Conservation (phyloP, 441 rosid genomes). For the Erodium trifolium region DNA sequence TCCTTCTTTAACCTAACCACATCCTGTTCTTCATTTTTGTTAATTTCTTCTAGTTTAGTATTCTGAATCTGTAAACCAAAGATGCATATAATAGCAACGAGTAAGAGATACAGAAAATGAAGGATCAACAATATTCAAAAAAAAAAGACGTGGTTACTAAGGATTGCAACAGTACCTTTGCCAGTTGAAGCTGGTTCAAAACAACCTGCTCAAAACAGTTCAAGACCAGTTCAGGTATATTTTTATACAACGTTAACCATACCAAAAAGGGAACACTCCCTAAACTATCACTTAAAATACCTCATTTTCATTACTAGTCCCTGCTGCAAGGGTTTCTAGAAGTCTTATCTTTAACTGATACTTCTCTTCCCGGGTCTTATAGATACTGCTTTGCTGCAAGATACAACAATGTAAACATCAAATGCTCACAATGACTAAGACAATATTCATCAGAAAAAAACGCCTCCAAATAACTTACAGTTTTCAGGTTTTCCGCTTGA, state of each 20-base stretch:
- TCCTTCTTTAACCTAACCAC: constrained; percentile 43
- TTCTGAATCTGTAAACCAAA: constrained; percentile 58
- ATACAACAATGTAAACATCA: constrained; percentile 22
- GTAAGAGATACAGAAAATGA: constrained; percentile 7
- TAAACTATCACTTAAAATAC: constrained; percentile 27
- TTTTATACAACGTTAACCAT: constrained; percentile 1
- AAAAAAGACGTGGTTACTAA: neutral
- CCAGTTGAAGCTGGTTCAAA: constrained; percentile 42
- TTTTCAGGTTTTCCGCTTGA: constrained; percentile 59
- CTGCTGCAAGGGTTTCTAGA: constrained; percentile 71
- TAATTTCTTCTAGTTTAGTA: constrained; percentile 56
- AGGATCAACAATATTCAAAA: constrained; percentile 6
- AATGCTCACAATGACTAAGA: constrained; percentile 16
- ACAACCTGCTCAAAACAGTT: constrained; percentile 39
- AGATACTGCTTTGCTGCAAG: constrained; percentile 73
- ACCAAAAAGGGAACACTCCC: constrained; percentile 14
- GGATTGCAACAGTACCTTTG: constrained; percentile 44
- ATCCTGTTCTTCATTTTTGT: constrained; percentile 55
- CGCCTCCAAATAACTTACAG: constrained; percentile 35
- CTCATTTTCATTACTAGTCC: constrained; percentile 66
- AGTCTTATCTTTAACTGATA: constrained; percentile 63
- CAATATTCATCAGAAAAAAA: constrained; percentile 16
- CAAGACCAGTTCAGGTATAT: constrained; percentile 21
- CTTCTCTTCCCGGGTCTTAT: constrained; percentile 80
- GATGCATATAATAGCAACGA: neutral